These are phyloP conservation scores for Psophocarpus tetragonolobus DNA, from an alignment of 306 rosid species.

Conservation along the genomic window DNA sequence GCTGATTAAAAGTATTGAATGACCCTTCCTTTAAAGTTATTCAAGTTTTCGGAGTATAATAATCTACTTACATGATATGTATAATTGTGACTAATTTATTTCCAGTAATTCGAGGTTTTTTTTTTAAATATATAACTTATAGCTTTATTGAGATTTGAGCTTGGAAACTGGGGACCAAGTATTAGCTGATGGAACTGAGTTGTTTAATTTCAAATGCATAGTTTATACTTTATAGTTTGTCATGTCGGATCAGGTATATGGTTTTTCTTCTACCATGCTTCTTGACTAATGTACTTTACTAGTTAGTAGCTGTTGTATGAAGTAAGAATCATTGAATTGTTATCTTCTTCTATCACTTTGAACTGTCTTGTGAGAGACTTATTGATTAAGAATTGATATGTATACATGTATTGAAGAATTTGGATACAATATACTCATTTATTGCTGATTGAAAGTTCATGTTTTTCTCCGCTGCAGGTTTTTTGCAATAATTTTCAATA, in stretches of 20 bases:
- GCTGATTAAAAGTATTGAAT: slow-evolving; percentile 31
- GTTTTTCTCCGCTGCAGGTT: slow-evolving; percentile 50
- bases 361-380: slow-evolving; percentile 14
- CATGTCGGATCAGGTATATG: background rate
- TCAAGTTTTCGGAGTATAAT: slow-evolving; percentile 25
- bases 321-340: background rate
- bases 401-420: slow-evolving; percentile 1
- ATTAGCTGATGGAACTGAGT: slow-evolving; percentile 17
- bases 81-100: background rate
- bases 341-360: slow-evolving; percentile 23
- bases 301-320: background rate
- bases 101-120: slow-evolving; percentile 15
- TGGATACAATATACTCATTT: background rate
- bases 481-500: background rate
- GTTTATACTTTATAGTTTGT: slow-evolving; percentile 24
- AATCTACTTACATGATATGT: background rate
- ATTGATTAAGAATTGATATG: background rate
- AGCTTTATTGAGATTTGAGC: background rate
- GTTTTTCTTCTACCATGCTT: background rate
- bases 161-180: background rate
- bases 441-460: slow-evolving; percentile 31
- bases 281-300: slow-evolving; percentile 13
- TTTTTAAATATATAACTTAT: slow-evolving; percentile 4
- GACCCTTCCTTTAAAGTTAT: background rate
- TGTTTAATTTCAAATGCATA: slow-evolving; percentile 4